Evolutionary conservation across 2,329 filamentous ascomycete genomes (phyloP), one percentile per base, ranked within the genome.

Genomic region (Trichoderma polysporum): DNA sequence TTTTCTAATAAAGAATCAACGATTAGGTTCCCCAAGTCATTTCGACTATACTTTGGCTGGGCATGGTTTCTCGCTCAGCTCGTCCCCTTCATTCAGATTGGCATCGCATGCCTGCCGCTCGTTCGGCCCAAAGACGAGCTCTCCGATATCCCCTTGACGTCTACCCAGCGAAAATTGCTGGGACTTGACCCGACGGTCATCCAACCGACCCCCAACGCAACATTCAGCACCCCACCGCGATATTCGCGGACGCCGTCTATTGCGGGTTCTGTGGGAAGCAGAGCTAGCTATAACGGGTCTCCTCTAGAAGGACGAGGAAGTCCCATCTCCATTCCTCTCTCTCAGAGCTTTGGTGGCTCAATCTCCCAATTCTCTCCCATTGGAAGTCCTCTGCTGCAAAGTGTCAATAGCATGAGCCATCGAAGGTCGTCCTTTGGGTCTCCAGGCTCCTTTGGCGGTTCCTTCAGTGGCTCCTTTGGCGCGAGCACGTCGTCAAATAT

Each of bases 71-170:
- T 78, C 7, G 57, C 86, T 19, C 85, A 91, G 70, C 67, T 85
- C 10, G 71, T 91, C 2, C 88, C 90, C 3, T 71, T 91, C 57
- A 78, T 90, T 73, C 97, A 97, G 78, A 91, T 97, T 62, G 76
- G 82, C 69, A 73, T 89, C 64, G 91, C 93, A 41, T 81, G 92
- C 66, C 82, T 88, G 53, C 95, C 94, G 2, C 85, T 97, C 13
- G 79, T 93, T 73, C 86, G 89, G 70, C 84, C 85, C 50, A 84
- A 84, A 71, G 95, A 98, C 77, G 86, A 93, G 69, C 85, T 97
- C 70, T 83, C 89, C 77, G 95, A 99, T 77, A 97, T 99, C 59
- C 89, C 94, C 69, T 86, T 99, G 71, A 97, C 94, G 12, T 69
- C 75, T 33, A 75, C 76, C 50, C 95, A 98, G 81, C 91, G 94